Conservation (phyloP, 2,329 filamentous ascomycete species). For the Pleurostoma richardsiae region DNA sequence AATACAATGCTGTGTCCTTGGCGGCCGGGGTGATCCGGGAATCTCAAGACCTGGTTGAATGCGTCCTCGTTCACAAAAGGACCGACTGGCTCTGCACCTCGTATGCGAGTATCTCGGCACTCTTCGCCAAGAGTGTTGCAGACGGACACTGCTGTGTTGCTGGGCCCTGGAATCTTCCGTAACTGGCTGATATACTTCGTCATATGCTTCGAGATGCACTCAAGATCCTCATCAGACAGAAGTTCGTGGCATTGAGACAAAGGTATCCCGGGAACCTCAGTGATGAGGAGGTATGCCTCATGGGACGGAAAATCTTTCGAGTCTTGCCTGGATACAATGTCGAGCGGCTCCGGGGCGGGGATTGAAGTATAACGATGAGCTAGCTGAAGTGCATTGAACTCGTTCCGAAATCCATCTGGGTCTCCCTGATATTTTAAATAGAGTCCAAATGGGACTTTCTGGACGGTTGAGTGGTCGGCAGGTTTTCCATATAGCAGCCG, state of each 20-base stretch:
- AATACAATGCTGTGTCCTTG: slow-evolving; percentile 22
- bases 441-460: slow-evolving; percentile 22
- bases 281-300: slow-evolving; percentile 15
- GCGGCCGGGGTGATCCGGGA: slow-evolving; percentile 20
- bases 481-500: too few species aligned
- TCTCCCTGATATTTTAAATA: slow-evolving; percentile 18
- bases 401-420: slow-evolving; percentile 12
- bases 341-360: slow-evolving; percentile 17
- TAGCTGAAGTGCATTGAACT: slow-evolving; percentile 19
- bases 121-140: slow-evolving; percentile 22
- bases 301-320: not conserved
- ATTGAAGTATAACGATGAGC: slow-evolving; percentile 18
- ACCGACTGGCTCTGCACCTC: slow-evolving; percentile 12
- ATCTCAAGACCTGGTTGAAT: slow-evolving; percentile 23
- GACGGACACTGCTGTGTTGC: slow-evolving; percentile 13
- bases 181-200: slow-evolving; percentile 19
- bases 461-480: slow-evolving; percentile 6
- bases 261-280: slow-evolving; percentile 11
- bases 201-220: slow-evolving; percentile 15
- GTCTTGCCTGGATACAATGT: slow-evolving; percentile 11
- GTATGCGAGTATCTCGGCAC: slow-evolving; percentile 20
- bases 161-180: slow-evolving; percentile 14
- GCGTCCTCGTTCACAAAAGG: slow-evolving; percentile 22
- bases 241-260: slow-evolving; percentile 13
- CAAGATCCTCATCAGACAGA: slow-evolving; percentile 17